These are phyloP conservation scores for Fusarium incarnatum DNA, from an alignment of 2,329 filamentous ascomycete genomes.

Conservation along the genomic window DNA sequence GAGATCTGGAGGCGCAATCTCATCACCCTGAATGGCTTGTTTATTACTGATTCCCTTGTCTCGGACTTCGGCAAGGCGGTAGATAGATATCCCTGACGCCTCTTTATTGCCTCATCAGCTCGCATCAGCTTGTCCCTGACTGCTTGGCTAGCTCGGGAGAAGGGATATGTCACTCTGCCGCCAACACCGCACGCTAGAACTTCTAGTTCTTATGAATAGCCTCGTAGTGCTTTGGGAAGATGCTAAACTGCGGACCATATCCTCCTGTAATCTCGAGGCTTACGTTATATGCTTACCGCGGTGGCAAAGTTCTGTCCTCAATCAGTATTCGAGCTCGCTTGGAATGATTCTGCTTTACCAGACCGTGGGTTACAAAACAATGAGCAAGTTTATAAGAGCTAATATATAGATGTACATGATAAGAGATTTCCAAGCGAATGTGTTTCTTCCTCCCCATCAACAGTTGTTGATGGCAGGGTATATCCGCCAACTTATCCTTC, in stretches of 20 bases:
- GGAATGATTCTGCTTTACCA: neutral
- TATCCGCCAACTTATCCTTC: neutral
- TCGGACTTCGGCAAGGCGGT: neutral
- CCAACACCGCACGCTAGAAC: neutral
- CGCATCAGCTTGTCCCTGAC: neutral
- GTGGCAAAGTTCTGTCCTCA: neutral
- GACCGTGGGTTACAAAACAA: neutral
- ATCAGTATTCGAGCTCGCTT: neutral
- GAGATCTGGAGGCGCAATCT: neutral
- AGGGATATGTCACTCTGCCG: neutral
- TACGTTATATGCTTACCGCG: neutral
- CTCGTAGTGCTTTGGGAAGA: accelerated
- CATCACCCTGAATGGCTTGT: neutral
- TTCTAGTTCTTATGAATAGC: neutral
- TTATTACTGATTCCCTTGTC: neutral
- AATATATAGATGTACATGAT: neutral
- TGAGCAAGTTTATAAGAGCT: neutral
- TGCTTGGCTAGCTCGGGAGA: neutral
- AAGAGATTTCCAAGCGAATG: neutral
- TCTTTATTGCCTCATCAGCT: neutral
- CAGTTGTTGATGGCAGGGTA: neutral
- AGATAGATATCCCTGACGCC: neutral
- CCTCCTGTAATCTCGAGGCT: neutral
- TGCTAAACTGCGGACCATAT: too few relatives aligned
- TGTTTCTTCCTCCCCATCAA: neutral